Conservation (phyloP, 176 grass and related monocot genomes). For the Urochloa ruziziensis region DNA sequence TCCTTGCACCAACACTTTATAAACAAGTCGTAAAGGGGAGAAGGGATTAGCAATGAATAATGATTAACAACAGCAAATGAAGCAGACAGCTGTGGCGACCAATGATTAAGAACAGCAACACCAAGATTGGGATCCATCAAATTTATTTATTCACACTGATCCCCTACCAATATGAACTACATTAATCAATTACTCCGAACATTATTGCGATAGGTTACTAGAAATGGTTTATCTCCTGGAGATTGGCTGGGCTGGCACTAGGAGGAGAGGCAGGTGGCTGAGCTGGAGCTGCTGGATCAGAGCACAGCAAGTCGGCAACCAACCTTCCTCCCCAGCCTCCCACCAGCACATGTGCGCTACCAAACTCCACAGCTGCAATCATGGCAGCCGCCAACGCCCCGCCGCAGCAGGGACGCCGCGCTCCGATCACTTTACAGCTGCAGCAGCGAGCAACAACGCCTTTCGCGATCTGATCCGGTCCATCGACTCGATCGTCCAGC, state of each 20-base stretch:
- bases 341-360: background rate
- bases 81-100: background rate
- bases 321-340: background rate
- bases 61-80: background rate
- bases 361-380: background rate
- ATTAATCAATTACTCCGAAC: background rate
- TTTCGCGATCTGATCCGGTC: background rate
- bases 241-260: background rate
- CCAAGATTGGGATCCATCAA: background rate
- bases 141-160: slow-evolving; percentile 14
- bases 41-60: background rate
- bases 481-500: too few relatives aligned
- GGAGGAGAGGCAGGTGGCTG: background rate
- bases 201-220: background rate
- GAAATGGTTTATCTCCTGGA: background rate
- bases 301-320: background rate
- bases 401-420: background rate
- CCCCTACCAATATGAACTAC: background rate
- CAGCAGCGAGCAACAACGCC: background rate
- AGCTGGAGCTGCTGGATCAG: background rate
- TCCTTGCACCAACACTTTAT: background rate
- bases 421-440: background rate
- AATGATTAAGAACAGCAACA: slow-evolving; percentile 26
- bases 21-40: background rate
- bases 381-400: slow-evolving; percentile 11